These are phyloP conservation scores for Penicillium brevicompactum DNA, from an alignment of 2,329 filamentous ascomycete species.

Conservation along the genomic window DNA sequence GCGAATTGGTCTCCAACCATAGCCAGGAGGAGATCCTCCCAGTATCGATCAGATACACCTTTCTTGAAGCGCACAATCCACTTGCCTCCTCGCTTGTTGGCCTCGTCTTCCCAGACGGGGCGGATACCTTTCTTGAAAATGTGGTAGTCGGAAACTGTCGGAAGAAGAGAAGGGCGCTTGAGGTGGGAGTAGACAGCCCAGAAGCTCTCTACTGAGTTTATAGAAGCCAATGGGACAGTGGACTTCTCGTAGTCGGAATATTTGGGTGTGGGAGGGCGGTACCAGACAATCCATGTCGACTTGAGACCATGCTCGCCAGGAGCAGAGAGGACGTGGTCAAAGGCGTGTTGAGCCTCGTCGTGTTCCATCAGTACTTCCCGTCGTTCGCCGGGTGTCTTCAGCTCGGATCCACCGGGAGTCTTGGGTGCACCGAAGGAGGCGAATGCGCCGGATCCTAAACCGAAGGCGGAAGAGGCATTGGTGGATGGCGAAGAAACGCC, in stretches of 20 bases:
- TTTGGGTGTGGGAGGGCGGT: slow-evolving; percentile 92
- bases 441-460: slow-evolving; percentile 91
- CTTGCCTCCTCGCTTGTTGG: slow-evolving; percentile 94
- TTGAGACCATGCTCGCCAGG: slow-evolving; percentile 65
- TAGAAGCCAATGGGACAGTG: slow-evolving; percentile 79
- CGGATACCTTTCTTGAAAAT: slow-evolving; percentile 96
- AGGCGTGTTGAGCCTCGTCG: slow-evolving; percentile 34
- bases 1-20: slow-evolving; percentile 93
- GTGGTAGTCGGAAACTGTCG: slow-evolving; percentile 95
- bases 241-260: slow-evolving; percentile 99
- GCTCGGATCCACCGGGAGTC: slow-evolving; percentile 77
- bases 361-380: slow-evolving; percentile 56
- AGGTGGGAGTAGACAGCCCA: slow-evolving; percentile 87
- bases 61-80: slow-evolving; percentile 98
- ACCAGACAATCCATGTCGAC: slow-evolving; percentile 95
- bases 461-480: slow-evolving; percentile 84
- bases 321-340: slow-evolving; percentile 38
- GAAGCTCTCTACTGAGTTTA: slow-evolving; percentile 85
- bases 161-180: slow-evolving; percentile 82
- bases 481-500: slow-evolving; percentile 74
- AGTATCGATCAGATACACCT: slow-evolving; percentile 93
- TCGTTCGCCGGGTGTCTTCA: slow-evolving; percentile 66
- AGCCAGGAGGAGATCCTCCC: slow-evolving; percentile 89
- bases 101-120: slow-evolving; percentile 97
- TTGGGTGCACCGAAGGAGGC: slow-evolving; percentile 96